phyloP scores from a whole-genome alignment of 257 asterid species.

The Vinca minor region DNA sequence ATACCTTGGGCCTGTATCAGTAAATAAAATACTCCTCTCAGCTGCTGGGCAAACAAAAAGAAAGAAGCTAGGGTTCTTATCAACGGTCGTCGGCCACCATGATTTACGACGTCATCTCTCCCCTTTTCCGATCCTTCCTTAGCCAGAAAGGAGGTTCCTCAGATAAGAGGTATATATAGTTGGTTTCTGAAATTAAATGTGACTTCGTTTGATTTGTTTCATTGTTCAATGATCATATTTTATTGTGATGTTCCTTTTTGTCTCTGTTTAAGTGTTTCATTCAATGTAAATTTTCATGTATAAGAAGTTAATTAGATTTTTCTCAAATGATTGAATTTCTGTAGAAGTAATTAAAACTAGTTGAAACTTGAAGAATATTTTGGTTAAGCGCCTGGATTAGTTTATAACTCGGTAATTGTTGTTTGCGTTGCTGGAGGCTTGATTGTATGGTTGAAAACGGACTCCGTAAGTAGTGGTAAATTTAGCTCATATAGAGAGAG shows the following conservation, averaged over 20 bases:
- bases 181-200: too few species aligned
- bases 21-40: too few species aligned
- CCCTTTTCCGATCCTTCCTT: constrained; percentile 46
- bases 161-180: constrained; percentile 28
- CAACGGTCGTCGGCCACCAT: constrained; percentile 15
- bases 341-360: neutral
- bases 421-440: neutral
- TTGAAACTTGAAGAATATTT: neutral
- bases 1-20: too few species aligned
- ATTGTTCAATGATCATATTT: neutral
- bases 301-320: neutral
- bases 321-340: neutral
- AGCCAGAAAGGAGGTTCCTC: constrained; percentile 44
- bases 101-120: constrained; percentile 46
- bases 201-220: neutral
- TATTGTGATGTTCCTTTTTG: neutral
- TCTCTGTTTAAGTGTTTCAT: neutral
- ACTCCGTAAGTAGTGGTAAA: neutral
- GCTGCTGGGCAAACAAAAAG: neutral
- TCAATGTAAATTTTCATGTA: neutral
- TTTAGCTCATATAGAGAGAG: neutral
- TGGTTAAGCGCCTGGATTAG: neutral
- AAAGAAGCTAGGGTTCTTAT: constrained; percentile 8
- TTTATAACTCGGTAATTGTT: neutral
- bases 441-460: neutral